Conservation (phyloP, 495 filamentous ascomycete species). For the Aspergillus mulundensis region DNA sequence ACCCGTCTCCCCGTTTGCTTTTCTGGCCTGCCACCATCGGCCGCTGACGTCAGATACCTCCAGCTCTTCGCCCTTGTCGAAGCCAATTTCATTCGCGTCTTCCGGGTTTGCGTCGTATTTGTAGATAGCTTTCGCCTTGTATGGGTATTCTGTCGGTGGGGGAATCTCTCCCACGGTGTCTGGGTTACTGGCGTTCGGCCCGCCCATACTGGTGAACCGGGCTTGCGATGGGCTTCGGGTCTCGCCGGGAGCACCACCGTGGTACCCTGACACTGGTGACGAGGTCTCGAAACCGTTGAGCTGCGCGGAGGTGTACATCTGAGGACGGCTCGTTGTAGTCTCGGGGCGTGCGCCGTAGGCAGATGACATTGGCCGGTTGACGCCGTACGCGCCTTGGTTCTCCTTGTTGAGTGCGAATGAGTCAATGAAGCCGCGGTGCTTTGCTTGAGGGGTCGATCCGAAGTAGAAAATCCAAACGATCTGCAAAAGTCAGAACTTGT, state of each 20-base stretch:
- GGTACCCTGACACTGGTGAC: constrained; percentile 79
- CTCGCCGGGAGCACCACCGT: constrained; percentile 59
- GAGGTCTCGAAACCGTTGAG: constrained; percentile 95
- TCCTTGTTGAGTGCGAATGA: constrained; percentile 95
- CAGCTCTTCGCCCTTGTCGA: constrained; percentile 92
- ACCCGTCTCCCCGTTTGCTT: constrained; percentile 90
- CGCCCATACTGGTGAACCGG: constrained; percentile 45
- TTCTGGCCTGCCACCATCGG: constrained; percentile 97
- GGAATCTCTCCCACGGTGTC: constrained; percentile 55
- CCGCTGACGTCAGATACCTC: constrained; percentile 97
- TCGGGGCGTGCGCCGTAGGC: constrained; percentile 63
- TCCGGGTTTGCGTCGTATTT: constrained; percentile 98
- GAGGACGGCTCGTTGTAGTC: constrained; percentile 75
- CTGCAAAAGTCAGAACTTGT: constrained; percentile 41
- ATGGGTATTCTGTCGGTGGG: constrained; percentile 89
- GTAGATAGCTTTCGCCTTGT: constrained; percentile 96
- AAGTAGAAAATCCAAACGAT: constrained; percentile 99
- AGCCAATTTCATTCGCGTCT: constrained; percentile 96
- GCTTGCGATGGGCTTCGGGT: constrained; percentile 55
- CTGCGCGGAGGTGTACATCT: constrained; percentile 96
- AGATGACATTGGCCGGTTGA: constrained; percentile 48
- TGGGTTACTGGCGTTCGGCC: constrained; percentile 28
- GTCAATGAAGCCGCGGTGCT: constrained; percentile 86
- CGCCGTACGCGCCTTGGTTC: constrained; percentile 61
- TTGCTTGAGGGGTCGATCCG: constrained; percentile 84